Percentiles rank a stretch among this genome's conserved stretches.
Conservation (phyloP, 768 basidiomycete species). For the Thelephora aurantiotincta region DNA sequence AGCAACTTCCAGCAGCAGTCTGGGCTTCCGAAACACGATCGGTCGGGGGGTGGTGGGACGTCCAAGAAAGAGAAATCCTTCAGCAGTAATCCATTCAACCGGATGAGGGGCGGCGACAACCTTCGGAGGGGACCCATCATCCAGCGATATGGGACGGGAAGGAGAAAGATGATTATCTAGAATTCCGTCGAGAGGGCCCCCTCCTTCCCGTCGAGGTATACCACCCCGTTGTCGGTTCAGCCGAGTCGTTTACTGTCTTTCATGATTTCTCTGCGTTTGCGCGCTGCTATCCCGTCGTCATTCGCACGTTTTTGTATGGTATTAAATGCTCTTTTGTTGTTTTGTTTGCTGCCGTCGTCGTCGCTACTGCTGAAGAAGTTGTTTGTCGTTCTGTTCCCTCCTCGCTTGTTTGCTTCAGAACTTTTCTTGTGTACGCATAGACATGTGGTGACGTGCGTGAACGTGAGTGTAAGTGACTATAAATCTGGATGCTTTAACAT, state of each 20-base stretch:
- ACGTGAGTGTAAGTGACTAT: too few species aligned
- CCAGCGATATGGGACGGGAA: constrained; percentile 19
- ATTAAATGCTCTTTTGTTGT: too few species aligned
- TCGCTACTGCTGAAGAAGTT: too few species aligned
- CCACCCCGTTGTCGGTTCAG: constrained; percentile 2
- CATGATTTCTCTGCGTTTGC: constrained; percentile 5
- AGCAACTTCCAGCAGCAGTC: constrained; percentile 28
- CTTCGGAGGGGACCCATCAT: constrained; percentile 14
- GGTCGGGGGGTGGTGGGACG: constrained; percentile 11
- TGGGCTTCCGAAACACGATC: constrained; percentile 19
- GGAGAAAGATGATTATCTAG: constrained; percentile 22
- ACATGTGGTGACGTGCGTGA: too few species aligned
- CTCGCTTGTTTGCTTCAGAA: too few species aligned
- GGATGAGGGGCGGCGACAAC: constrained; percentile 22
- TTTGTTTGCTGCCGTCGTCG: too few species aligned
- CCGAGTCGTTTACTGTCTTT: background rate
- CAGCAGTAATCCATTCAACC: constrained; percentile 19
- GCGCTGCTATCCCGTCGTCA: background rate
- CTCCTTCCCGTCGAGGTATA: constrained; percentile 1
- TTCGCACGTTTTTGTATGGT: background rate
- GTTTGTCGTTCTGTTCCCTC: too few species aligned
- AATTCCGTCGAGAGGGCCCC: background rate
- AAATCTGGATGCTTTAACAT: too few species aligned
- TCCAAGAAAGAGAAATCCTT: constrained; percentile 5
- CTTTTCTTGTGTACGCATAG: too few species aligned